Evolutionary conservation across 306 rosid species (phyloP), one percentile per base, ranked within the genome.

Genomic region (Argentina anserina): DNA sequence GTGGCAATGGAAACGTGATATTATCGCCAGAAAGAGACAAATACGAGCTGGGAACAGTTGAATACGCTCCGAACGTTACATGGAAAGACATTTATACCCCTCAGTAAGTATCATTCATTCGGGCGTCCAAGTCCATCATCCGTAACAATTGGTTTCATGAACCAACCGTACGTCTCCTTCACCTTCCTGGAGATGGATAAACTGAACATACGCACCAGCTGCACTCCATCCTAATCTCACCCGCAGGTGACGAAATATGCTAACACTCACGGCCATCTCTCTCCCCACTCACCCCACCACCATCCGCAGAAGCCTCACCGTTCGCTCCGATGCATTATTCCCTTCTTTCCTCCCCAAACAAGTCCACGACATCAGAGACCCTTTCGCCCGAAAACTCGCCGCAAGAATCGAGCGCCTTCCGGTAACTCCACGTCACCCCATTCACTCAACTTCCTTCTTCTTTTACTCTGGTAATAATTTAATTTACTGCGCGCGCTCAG

Each of bases 321-420:
- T 80, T 56, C 25, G n/a, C 15, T 59, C 85, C 46, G 75, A 72
- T 15, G 75, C 65, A 1, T 89, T 93, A 1, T 89, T 93, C 68
- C 97, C 98, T 81, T 81, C 97, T 9, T 93, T 93, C 71, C 96
- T 93, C 31, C 98, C 97, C 12, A 86, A 86, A 28, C 68, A 89
- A 46, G 85, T 93, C 15, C 74, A 90, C 34, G 49, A 40, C 41
- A 87, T 93, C 83, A 89, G 81, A 78, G 98, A 93, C 85, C 78
- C 87, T 7, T 85, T 78, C 31, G 96, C 96, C 29, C 82, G 90
- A 60, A 89, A 71, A 49, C 90, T 90, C 67, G 96, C 98, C 47
- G 37, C 73, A 29, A 75, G 97, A 66, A 87, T 93, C 60, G 85
- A 86, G 65, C 86, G 97, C 59, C 86, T 93, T 4, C 90, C 97